phyloP scores from a whole-genome alignment of 2,329 filamentous ascomycete species.

The Fusarium heterosporum region DNA sequence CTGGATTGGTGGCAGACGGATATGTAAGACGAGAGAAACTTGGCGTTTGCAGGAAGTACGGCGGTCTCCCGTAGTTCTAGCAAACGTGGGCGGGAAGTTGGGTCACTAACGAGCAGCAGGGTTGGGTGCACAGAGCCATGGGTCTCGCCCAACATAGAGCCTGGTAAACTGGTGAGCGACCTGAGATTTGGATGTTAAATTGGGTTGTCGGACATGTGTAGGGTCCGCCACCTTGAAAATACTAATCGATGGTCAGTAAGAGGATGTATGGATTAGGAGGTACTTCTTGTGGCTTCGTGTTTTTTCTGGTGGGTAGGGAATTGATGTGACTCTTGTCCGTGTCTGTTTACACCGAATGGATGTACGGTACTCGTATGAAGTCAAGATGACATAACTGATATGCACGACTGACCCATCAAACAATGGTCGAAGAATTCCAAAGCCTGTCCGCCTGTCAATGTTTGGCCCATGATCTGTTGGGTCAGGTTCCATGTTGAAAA shows the following conservation, averaged over 20 bases:
- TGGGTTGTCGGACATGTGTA: constrained; percentile 29
- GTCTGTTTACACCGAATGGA: constrained; percentile 5
- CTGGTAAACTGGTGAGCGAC: constrained; percentile 19
- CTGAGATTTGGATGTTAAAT: constrained; percentile 20
- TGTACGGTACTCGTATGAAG: constrained; percentile 11
- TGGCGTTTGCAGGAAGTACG: constrained; percentile 31
- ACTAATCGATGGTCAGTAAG: not conserved
- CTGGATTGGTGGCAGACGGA: constrained; percentile 24
- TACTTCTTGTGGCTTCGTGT: not conserved
- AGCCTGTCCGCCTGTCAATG: not conserved
- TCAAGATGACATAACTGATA: constrained; percentile 22
- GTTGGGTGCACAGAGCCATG: constrained; percentile 19
- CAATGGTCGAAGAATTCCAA: constrained; percentile 32
- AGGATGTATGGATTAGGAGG: not conserved
- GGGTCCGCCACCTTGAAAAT: constrained; percentile 8
- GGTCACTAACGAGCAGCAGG: not conserved
- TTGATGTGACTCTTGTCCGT: constrained; percentile 6
- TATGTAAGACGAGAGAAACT: constrained; percentile 35
- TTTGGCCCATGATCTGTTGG: constrained; percentile 9
- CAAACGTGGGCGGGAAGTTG: constrained; percentile 13
- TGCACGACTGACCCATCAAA: constrained; percentile 1
- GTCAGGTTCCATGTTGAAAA: constrained; percentile 32
- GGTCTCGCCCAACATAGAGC: constrained; percentile 30
- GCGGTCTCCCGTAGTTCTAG: not conserved
- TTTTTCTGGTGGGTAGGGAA: not conserved